Evolutionary conservation across 139 green algal genomes (phyloP), one percentile per base, ranked within the genome.

Genomic region (Haematococcus sp.): DNA sequence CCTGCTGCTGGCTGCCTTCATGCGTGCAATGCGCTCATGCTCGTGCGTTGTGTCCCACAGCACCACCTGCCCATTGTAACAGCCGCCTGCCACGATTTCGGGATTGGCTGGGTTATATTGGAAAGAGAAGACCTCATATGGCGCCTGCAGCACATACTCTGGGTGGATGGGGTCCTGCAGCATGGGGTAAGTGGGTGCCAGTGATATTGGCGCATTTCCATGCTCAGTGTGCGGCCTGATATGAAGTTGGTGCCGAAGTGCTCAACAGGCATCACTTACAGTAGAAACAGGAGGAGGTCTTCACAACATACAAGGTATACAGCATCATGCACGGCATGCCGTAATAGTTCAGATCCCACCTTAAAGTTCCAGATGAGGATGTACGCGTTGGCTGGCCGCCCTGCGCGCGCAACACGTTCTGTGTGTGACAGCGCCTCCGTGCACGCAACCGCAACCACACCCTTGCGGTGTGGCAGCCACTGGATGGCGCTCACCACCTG

Each of bases 321-420:
- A n/a, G n/a, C n/a, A n/a, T n/a, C n/a, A n/a, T n/a, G n/a, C n/a
- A n/a, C n/a, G n/a, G n/a, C n/a, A n/a, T n/a, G n/a, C n/a, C n/a
- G n/a, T n/a, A n/a, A n/a, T n/a, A n/a, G n/a, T n/a, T 61, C 22
- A 61, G 22, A 4, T 28, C 66, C 1, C 54, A 65, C 56, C 59
- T 78, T 80, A 74, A 94, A 93, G 79, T 89, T 93, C 92, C 92
- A 97, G 15, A 97, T 69, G 13, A 96, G 86, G 28, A 97, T 89
- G 77, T 84, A 69, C 4, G 76, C 76, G 9, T 80, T 75, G 4
- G 67, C 68, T 5, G 88, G 81, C 5, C 84, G 79, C 2, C 87
- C 91, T 43, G 85, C 71, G 40, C 68, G 63, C 22, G 85, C 76
- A 27, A 96, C 78, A 0, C 89, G 79, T 75, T 86, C 81, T 23